Conservation (phyloP, 2,329 filamentous ascomycete genomes). For the Oidium heveae region DNA sequence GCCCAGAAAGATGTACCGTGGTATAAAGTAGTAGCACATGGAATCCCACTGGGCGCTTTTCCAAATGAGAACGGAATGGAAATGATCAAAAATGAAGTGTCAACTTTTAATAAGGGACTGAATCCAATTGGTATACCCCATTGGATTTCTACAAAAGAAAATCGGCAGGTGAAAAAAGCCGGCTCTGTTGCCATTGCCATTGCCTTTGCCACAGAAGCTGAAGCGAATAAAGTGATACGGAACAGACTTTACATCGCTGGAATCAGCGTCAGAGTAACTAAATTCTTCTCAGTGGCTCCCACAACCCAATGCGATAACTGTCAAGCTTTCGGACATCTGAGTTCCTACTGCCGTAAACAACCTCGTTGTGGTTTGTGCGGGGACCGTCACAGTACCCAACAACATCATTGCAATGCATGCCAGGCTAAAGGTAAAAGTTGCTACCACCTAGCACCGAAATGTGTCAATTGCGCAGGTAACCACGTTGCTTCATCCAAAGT, state of each 20-base stretch:
- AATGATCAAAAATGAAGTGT: not conserved
- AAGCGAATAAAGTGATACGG: not conserved
- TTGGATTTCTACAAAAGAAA: not conserved
- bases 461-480: not conserved
- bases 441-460: not conserved
- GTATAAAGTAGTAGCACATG: not conserved
- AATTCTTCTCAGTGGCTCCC: not conserved
- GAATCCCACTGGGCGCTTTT: not conserved
- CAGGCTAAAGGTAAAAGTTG: not conserved
- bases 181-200: not conserved
- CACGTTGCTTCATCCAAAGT: not conserved
- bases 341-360: not conserved
- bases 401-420: not conserved
- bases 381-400: not conserved
- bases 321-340: not conserved
- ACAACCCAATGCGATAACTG: conserved; percentile 1
- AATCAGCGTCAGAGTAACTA: not conserved
- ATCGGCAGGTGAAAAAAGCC: not conserved
- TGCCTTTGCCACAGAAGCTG: not conserved
- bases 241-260: conserved; percentile 1
- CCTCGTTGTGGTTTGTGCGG: not conserved
- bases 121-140: not conserved
- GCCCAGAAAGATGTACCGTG: not conserved
- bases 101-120: conserved; percentile 1
- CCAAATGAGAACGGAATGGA: not conserved